These are phyloP conservation scores for Vanderwaltozyma verrucispora DNA, from an alignment of 805 yeast genomes.

Conservation along the genomic window DNA sequence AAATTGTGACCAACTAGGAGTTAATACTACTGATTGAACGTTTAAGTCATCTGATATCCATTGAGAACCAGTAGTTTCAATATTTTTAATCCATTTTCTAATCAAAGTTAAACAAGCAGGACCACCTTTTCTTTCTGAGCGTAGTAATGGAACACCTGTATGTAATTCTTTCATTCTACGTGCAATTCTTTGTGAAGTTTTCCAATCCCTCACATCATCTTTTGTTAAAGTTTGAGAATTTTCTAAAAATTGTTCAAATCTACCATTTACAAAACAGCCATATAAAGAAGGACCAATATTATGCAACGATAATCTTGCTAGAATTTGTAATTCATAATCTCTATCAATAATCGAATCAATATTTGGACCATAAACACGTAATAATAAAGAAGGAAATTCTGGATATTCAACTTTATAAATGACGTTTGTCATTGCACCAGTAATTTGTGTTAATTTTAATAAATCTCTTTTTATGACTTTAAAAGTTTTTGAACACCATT, in stretches of 20 bases:
- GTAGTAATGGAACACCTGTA: conserved; percentile 56
- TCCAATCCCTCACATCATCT: conserved; percentile 63
- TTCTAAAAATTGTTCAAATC: conserved; percentile 86
- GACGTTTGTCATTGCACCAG: conserved; percentile 91
- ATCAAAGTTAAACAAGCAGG: conserved; percentile 64
- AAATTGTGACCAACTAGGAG: conserved; percentile 38
- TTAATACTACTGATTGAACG: conserved; percentile 31
- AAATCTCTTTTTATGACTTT: conserved; percentile 30
- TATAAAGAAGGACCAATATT: conserved; percentile 81
- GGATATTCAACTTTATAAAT: conserved; percentile 69
- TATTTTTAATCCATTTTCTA: conserved; percentile 54
- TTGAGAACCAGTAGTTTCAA: conserved; percentile 30
- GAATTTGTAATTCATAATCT: conserved; percentile 60
- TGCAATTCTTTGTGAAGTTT: conserved; percentile 74
- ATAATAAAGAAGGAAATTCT: conserved; percentile 48
- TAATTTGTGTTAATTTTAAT: conserved; percentile 53
- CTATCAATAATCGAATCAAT: conserved; percentile 82
- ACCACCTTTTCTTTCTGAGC: conserved; percentile 45
- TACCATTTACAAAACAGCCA: conserved; percentile 86
- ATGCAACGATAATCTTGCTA: conserved; percentile 62
- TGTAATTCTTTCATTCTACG: conserved; percentile 96
- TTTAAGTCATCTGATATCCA: conserved; percentile 29
- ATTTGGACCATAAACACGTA: conserved; percentile 83
- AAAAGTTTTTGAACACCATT: conserved; percentile 48
- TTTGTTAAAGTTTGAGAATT: conserved; percentile 71